Percentiles rank a stretch among this genome's conserved stretches.
Evolutionary conservation across 169 alveolate genomes (phyloP).

Genomic region (Plasmodium falciparum): DNA sequence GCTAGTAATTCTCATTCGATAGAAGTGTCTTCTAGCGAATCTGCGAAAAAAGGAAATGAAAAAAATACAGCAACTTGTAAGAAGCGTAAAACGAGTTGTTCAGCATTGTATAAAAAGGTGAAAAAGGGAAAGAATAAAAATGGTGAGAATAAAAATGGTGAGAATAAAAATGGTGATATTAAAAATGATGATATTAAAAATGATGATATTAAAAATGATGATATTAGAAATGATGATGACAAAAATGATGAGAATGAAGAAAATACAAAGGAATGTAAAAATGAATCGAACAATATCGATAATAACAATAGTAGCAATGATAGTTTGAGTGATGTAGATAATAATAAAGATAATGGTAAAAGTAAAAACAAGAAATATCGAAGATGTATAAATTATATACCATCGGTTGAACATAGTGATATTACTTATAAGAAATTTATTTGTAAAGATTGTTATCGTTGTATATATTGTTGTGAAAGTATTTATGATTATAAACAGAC

Average conservation of each 20-base stretch:
- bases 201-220: background rate
- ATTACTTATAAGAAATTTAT: conserved; percentile 62
- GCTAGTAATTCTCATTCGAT: background rate
- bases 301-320: conserved; percentile 21
- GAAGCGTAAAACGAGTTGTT: background rate
- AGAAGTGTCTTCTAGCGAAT: conserved; percentile 7
- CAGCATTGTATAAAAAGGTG: background rate
- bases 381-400: conserved; percentile 33
- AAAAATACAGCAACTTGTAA: background rate
- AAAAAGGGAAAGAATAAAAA: conserved; percentile 1
- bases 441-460: conserved; percentile 77
- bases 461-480: conserved; percentile 77
- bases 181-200: background rate
- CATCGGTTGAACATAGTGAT: conserved; percentile 49
- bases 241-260: background rate
- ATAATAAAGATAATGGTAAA: conserved; percentile 27
- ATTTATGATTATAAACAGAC: conserved; percentile 73
- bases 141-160: background rate
- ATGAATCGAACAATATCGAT: background rate
- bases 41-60: conserved; percentile 3
- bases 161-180: background rate
- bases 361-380: conserved; percentile 32
- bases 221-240: background rate
- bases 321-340: conserved; percentile 67
- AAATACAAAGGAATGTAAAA: conserved; percentile 4